Base-by-base conservation (phyloP, 352 stramenopile genomes). In the Nothophytophthora sp. region DNA sequence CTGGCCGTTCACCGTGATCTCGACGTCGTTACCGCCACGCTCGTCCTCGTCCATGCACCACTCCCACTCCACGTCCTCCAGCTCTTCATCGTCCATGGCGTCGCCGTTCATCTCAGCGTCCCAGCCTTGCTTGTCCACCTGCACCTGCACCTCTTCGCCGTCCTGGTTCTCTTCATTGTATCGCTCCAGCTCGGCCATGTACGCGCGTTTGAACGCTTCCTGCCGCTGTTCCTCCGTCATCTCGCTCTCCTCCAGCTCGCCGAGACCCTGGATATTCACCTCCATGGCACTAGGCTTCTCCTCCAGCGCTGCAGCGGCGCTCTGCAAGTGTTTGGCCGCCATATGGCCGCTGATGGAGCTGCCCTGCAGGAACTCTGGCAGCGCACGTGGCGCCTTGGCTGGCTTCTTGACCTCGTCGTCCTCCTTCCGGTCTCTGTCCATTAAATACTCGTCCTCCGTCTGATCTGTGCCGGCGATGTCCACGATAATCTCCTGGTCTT, bases 321-420 rank as follows among this genome's bases (percentile, higher is more conserved):
- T 37, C 50, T 89, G 73, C 16, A 87, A 48, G 44, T 96, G 81
- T 46, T 96, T 96, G 3, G 83, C 79, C 15, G 79, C 83, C 70
- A 96, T 82, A 51, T 96, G 82, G 0, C 83, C 82, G 70, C 83
- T 96, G 58, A 96, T 96, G 0, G 76, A 91, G 47, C 83, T 96
- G 18, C 83, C 83, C 36, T 87, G 58, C 16, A 96, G 64, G 34
- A 94, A 94, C 28, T 91, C 83, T 5, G 86, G 86, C 15, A 96
- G 52, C 0, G 76, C 81, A 9, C 75, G 78, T 6, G 76, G 70
- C n/a, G 76, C 76, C 28, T 83, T 86, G 1, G 67, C 63, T 18
- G 81, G 70, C 27, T 81, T 73, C 22, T 76, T 77, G 0, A 71
- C 58, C 8, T 89, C 76, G 25, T 86, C 76, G 18, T 90, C 81